Conservation (phyloP, 345 rosid species). For the Aquilaria malaccensis region DNA sequence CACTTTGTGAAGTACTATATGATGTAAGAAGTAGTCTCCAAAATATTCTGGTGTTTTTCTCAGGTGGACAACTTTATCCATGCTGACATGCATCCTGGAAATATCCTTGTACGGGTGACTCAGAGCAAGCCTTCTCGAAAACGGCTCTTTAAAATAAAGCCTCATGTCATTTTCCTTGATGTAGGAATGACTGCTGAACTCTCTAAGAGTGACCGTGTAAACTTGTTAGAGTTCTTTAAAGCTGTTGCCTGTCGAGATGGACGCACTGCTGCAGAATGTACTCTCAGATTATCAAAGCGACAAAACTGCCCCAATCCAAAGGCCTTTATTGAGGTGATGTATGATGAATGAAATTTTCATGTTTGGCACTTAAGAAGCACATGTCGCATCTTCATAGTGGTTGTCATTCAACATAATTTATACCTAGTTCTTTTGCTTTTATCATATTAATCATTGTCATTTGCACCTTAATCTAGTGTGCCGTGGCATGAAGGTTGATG, state of each 20-base stretch:
- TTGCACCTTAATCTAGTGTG: no score
- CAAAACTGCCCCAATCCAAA: slow-evolving; percentile 89
- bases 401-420: no score
- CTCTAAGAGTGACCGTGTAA: slow-evolving; percentile 68
- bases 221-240: slow-evolving; percentile 82
- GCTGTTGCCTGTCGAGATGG: slow-evolving; percentile 95
- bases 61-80: slow-evolving; percentile 99
- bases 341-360: slow-evolving; percentile 1
- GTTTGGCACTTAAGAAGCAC: not conserved
- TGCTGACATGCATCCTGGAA: slow-evolving; percentile 99
- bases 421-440: no score
- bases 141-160: slow-evolving; percentile 70
- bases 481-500: no score
- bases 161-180: slow-evolving; percentile 92
- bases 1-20: not conserved
- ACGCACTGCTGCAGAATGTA: slow-evolving; percentile 74
- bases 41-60: slow-evolving; percentile 11
- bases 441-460: no score
- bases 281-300: slow-evolving; percentile 73
- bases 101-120: slow-evolving; percentile 79
- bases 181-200: slow-evolving; percentile 99
- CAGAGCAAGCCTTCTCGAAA: slow-evolving; percentile 50
- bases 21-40: not conserved
- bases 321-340: slow-evolving; percentile 63
- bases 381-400: no score